These are phyloP conservation scores for Conticribra weissflogii DNA, from an alignment of 108 stramenopile species.

Conservation along the genomic window DNA sequence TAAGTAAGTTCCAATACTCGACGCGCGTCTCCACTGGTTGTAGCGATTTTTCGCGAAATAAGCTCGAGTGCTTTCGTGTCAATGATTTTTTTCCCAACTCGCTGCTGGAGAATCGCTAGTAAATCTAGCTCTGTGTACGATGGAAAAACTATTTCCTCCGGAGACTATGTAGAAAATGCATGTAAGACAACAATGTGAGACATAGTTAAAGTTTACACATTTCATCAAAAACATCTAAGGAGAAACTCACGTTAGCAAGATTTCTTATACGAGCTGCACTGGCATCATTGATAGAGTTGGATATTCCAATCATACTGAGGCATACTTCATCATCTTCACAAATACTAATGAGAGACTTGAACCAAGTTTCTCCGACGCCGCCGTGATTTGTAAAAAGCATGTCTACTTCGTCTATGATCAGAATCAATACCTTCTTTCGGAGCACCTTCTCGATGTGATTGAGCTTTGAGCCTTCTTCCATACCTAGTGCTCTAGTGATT, in stretches of 20 bases:
- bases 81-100: slow-evolving; percentile 63
- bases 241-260: slow-evolving; percentile 63
- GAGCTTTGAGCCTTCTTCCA: slow-evolving; percentile 22
- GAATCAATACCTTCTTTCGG: slow-evolving; percentile 39
- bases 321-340: slow-evolving; percentile 36
- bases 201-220: not conserved
- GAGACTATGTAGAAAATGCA: slow-evolving; percentile 10
- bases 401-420: slow-evolving; percentile 84
- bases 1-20: slow-evolving; percentile 56
- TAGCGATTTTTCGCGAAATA: slow-evolving; percentile 58
- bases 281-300: slow-evolving; percentile 66
- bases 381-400: slow-evolving; percentile 49
- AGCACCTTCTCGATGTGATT: slow-evolving; percentile 17
- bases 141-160: slow-evolving; percentile 54
- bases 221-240: not conserved
- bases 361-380: slow-evolving; percentile 40
- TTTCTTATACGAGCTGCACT: slow-evolving; percentile 50
- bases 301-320: slow-evolving; percentile 78
- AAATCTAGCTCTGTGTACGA: slow-evolving; percentile 63
- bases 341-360: slow-evolving; percentile 48
- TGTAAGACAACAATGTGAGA: slow-evolving; percentile 6
- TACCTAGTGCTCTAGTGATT: slow-evolving; percentile 16
- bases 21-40: slow-evolving; percentile 70
- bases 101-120: slow-evolving; percentile 47
- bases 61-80: slow-evolving; percentile 61